A percentile compares a stretch with the other conserved stretches of the same genome.
phyloP scores from a whole-genome alignment of 768 basidiomycete species.

The Hypholoma sublateritium region DNA sequence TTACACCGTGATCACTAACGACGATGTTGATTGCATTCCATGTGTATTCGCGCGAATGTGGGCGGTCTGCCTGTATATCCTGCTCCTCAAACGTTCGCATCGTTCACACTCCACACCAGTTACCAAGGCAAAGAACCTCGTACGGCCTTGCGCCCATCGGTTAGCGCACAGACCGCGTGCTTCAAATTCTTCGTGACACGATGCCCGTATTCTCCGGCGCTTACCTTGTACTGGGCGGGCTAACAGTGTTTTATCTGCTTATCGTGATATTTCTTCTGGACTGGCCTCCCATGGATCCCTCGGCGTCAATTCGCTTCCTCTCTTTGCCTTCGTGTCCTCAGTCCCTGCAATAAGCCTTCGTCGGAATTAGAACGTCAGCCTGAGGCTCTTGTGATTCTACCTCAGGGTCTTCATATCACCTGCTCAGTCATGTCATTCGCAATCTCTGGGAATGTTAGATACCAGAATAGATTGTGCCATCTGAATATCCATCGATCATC shows the following conservation, averaged over 20 bases:
- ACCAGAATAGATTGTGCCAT: too few species aligned
- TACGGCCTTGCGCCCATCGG: not conserved
- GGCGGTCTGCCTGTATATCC: not conserved
- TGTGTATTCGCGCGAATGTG: not conserved
- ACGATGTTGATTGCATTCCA: not conserved
- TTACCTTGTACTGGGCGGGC: not conserved
- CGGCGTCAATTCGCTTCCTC: not conserved
- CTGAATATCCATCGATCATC: too few species aligned
- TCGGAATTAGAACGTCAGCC: not conserved
- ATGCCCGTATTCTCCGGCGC: not conserved
- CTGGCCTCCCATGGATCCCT: not conserved
- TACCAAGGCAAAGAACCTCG: not conserved
- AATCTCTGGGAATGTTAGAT: too few species aligned
- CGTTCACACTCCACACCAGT: not conserved
- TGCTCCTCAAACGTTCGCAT: not conserved
- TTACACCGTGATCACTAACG: conserved; percentile 22
- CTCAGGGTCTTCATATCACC: too few species aligned
- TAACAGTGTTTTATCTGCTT: not conserved
- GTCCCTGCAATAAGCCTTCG: not conserved
- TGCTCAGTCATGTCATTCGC: too few species aligned
- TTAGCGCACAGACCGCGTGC: not conserved
- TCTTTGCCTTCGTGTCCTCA: not conserved
- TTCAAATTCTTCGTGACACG: not conserved
- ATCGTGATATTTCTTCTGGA: not conserved
- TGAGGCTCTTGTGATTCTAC: too few species aligned